A percentile compares a stretch with the other conserved stretches of the same genome.
Evolutionary conservation across 495 filamentous ascomycete genomes (phyloP).

Genomic region (Evernia prunastri): DNA sequence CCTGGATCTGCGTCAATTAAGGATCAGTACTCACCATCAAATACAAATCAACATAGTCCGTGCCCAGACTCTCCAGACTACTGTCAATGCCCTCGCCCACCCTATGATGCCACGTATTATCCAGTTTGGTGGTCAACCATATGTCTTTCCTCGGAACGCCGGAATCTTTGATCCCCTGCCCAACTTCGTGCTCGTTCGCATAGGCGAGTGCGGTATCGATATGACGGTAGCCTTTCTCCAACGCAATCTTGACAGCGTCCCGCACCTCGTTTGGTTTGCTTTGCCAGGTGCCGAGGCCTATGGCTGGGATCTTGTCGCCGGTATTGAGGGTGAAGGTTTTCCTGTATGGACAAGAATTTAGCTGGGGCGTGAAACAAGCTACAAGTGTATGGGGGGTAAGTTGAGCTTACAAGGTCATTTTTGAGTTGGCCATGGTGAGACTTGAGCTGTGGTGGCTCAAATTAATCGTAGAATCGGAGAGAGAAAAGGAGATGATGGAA

Average conservation of each 20-base stretch:
- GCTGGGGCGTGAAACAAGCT: background rate
- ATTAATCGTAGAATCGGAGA: background rate
- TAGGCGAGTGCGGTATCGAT: conserved; percentile 75
- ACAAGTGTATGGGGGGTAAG: background rate
- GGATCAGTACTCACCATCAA: background rate
- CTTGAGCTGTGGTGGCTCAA: background rate
- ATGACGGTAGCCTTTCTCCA: conserved; percentile 65
- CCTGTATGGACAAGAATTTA: background rate
- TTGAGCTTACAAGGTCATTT: conserved; percentile 2
- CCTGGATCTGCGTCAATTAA: background rate
- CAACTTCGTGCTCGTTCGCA: conserved; percentile 78
- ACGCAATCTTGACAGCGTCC: conserved; percentile 67
- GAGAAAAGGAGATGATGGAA: background rate
- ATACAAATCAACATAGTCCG: conserved; percentile 12
- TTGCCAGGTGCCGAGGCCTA: conserved; percentile 84
- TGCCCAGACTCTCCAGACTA: conserved; percentile 4
- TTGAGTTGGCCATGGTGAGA: background rate
- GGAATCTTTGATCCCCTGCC: conserved; percentile 69
- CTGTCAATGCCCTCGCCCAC: conserved; percentile 11
- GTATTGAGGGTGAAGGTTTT: conserved; percentile 14
- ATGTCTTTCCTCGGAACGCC: conserved; percentile 75
- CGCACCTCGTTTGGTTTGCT: conserved; percentile 57
- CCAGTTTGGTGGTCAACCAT: conserved; percentile 83
- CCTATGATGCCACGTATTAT: conserved; percentile 48
- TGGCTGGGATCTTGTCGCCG: conserved; percentile 49